Base-by-base conservation (phyloP, 345 rosid genomes). In the Streptanthus diversifolius region DNA sequence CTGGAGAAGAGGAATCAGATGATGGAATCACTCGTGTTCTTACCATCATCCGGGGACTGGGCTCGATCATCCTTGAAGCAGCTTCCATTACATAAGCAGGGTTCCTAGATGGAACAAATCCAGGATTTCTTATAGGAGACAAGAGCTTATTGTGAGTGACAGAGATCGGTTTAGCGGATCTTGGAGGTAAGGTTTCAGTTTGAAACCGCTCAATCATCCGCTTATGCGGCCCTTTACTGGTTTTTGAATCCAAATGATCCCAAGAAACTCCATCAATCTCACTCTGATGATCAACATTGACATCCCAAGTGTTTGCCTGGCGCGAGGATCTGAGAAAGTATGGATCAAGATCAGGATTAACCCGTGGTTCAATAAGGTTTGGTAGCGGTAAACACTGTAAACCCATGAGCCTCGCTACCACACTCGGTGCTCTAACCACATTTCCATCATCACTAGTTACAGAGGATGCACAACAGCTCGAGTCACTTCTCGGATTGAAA, bases 401-500 rank as follows among this genome's bases (percentile, higher is more conserved):
- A 71, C 99, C 99, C 99, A 95, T 95, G 56, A 95, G 98, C 86
- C 98, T 85, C 9, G 97, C 98, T 41, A 95, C 98, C 36, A 91
- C 98, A 43, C 87, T 87, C 5, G 99, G 96, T 25, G 88, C 87
- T 83, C 67, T 90, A 75, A 83, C 83, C 51, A 88, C 99, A 65
- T 77, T 85, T 18, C 89, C 88, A 49, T 92, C 99, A 60, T 95
- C 99, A 75, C 90, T 96, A 21, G 90, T 87, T 40, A 91, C 89
- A 18, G 99, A 95, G 7, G 97, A 95, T 39, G 97, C 92, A 72
- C 83, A 89, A 80, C 95, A 95, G 65, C 99, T 95, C 8, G 86
- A 84, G 51, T 90, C 92, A 33, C 87, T 78, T 41, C 86, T 72
- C 33, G 84, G 92, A 74, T 83, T 84, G 47, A 77, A 73, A 78